Evolutionary conservation across 164 flowering plant species (phyloP).

Genomic region (Stephania yunnanensis): DNA sequence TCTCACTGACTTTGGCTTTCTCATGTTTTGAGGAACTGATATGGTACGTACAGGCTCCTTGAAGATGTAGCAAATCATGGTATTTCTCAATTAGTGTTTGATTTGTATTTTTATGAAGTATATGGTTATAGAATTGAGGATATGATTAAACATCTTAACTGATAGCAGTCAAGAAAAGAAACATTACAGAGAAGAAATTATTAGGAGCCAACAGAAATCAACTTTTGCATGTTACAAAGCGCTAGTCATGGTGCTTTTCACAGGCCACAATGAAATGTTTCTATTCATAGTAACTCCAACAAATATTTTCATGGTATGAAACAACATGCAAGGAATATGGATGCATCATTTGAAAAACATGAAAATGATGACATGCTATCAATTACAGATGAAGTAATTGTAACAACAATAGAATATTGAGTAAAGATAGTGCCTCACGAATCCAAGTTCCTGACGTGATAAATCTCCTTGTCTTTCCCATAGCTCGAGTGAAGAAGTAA

Average conservation of each 20-base stretch:
- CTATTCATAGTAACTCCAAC: not conserved
- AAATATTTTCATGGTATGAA: not conserved
- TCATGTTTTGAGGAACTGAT: constrained; percentile 17
- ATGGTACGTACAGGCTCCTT: constrained; percentile 4
- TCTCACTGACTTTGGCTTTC: constrained; percentile 10
- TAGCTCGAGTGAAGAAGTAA: not conserved
- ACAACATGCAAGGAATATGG: not conserved
- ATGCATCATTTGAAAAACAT: not conserved
- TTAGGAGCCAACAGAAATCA: not conserved
- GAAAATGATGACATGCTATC: not conserved
- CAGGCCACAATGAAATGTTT: not conserved
- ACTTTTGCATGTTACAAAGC: not conserved
- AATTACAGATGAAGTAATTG: not conserved
- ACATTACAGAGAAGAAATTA: not conserved
- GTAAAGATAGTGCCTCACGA: not conserved
- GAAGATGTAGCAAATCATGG: not conserved
- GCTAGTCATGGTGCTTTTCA: not conserved
- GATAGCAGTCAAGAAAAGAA: not conserved
- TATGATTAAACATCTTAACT: not conserved
- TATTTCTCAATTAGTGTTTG: not conserved
- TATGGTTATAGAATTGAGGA: not conserved
- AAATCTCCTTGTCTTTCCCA: not conserved
- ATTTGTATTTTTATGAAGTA: not conserved
- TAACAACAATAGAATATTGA: not conserved
- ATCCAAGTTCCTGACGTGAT: not conserved